Percentiles rank a stretch among this genome's conserved stretches.
These are phyloP conservation scores for Tuber indicum DNA, from an alignment of 495 filamentous ascomycete species.

Conservation along the genomic window DNA sequence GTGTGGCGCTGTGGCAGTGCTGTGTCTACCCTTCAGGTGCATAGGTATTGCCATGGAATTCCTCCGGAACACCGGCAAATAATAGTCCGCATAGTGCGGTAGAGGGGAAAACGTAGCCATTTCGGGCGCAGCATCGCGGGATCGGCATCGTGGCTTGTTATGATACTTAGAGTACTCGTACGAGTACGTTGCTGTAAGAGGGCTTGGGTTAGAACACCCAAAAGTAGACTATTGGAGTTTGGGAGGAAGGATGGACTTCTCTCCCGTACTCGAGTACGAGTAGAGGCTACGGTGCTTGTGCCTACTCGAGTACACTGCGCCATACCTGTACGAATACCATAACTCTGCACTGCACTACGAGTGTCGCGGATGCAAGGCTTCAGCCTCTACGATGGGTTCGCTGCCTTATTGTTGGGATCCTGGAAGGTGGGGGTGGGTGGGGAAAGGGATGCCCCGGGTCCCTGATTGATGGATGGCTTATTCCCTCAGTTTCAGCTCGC, in stretches of 20 bases:
- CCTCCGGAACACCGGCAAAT: background rate
- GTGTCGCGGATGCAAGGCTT: background rate
- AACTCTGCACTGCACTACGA: background rate
- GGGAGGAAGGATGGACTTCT: background rate
- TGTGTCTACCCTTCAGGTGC: background rate
- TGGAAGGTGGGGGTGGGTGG: conserved; percentile 19
- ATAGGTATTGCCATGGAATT: background rate
- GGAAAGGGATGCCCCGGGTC: background rate
- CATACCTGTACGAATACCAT: background rate
- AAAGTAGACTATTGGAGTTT: background rate
- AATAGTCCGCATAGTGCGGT: background rate
- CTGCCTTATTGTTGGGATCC: background rate
- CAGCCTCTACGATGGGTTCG: background rate
- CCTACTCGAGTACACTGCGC: background rate
- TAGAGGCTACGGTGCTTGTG: background rate
- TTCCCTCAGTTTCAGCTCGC: conserved; percentile 38
- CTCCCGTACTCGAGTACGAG: background rate
- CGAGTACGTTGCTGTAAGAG: background rate
- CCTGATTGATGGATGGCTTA: conserved; percentile 20
- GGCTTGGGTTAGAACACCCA: background rate
- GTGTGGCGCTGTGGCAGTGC: background rate
- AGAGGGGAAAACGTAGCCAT: background rate
- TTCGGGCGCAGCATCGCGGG: background rate
- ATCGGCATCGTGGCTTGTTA: background rate
- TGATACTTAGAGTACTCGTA: no score